Evolutionary conservation across 139 green algal species (phyloP), one percentile per base, ranked within the genome.

Genomic region (Chlamydomonas applanata): DNA sequence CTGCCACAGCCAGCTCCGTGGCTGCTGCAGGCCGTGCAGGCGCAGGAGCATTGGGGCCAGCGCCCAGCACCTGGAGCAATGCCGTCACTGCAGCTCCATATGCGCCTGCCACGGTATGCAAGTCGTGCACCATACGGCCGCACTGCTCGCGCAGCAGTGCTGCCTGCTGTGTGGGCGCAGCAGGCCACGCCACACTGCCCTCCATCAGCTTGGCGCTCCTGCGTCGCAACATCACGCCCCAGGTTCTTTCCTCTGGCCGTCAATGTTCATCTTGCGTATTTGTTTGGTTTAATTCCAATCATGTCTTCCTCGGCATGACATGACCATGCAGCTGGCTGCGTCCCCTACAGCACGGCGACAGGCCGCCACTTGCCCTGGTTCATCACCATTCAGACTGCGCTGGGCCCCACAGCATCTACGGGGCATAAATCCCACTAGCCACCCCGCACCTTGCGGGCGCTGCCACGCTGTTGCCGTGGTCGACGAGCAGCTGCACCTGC

Each of bases 401-500:
- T n/a, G n/a, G n/a, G n/a, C n/a, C n/a, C n/a, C n/a, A n/a, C n/a
- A n/a, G n/a, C n/a, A n/a, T n/a, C n/a, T n/a, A n/a, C n/a, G n/a
- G n/a, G n/a, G n/a, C n/a, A n/a, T n/a, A n/a, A n/a, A n/a, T n/a
- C n/a, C n/a, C n/a, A n/a, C n/a, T n/a, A n/a, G n/a, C n/a, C n/a
- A n/a, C n/a, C n/a, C 46, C 68, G 0, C 30, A 76, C 57, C 78
- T 62, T 1, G 72, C 67, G 1, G 72, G 72, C 16, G 78, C 78
- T n/a, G 67, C 67, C 20, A 83, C 54, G 33, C 45, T 73, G 45
- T 63, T 67, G 25, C 72, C 78, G 24, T 77, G 67, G 46, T 83
- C 69, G 14, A 79, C 65, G 66, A 83, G 66, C 67, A 83, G 67
- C 72, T 83, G 78, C 72, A 83, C 45, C 67, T 83, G 78, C 13